These are phyloP conservation scores for Juncus effusus DNA, from an alignment of 176 grass and related monocot genomes.

Conservation along the genomic window DNA sequence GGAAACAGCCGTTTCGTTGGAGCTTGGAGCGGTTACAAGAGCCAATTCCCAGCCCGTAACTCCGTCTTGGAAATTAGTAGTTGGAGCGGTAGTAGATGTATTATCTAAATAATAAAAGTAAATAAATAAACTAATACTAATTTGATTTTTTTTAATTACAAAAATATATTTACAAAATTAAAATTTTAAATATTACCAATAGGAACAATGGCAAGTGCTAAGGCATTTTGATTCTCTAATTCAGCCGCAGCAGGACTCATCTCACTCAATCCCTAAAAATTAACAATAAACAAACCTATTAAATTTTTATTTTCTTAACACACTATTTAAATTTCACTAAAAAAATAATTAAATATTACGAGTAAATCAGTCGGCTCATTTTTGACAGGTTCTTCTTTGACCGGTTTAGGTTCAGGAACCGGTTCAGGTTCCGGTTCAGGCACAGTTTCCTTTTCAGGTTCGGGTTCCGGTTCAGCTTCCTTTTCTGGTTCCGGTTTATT, in stretches of 20 bases:
- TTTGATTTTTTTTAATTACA: constrained; percentile 2
- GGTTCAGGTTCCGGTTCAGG: constrained; percentile 54
- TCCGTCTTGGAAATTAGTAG: constrained; percentile 38
- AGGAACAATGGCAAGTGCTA: constrained; percentile 66
- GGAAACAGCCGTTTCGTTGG: constrained; percentile 47
- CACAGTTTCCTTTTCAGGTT: constrained; percentile 35
- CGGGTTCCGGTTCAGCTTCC: constrained; percentile 26
- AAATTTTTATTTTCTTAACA: too few relatives aligned
- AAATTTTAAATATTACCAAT: constrained; percentile 38
- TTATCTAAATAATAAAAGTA: constrained; percentile 36
- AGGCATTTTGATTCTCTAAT: constrained; percentile 59
- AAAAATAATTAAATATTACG: constrained; percentile 41
- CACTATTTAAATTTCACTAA: too few relatives aligned
- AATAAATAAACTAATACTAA: constrained; percentile 3
- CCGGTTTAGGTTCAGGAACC: constrained; percentile 9
- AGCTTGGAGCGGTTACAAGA: constrained; percentile 52
- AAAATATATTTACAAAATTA: not conserved
- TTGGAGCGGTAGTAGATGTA: constrained; percentile 44
- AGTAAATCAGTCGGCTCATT: constrained; percentile 60
- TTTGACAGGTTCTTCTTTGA: not conserved
- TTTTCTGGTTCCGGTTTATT: constrained; percentile 47
- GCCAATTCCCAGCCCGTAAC: constrained; percentile 86
- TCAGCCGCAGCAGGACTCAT: constrained; percentile 39
- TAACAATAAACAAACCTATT: too few relatives aligned
- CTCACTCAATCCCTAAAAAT: constrained; percentile 55